Percentiles rank a stretch among this genome's conserved stretches.
These are phyloP conservation scores for Eustoma russellianum DNA, from an alignment of 257 asterid genomes.

Conservation along the genomic window DNA sequence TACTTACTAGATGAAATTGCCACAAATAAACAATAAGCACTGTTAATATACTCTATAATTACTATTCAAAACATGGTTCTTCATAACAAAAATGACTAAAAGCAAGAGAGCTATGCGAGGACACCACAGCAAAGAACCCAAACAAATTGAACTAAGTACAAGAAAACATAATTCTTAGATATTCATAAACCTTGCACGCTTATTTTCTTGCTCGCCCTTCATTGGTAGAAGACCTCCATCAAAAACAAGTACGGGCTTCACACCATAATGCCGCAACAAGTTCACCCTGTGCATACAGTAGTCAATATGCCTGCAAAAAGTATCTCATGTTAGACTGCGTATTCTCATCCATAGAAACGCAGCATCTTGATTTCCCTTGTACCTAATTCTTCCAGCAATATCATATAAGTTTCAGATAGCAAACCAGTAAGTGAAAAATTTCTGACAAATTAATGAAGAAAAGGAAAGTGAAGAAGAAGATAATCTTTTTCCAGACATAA, in stretches of 20 bases:
- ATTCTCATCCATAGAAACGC: background rate
- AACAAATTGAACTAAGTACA: conserved; percentile 8
- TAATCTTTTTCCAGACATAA: background rate
- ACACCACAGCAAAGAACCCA: conserved; percentile 2
- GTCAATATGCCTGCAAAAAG: conserved; percentile 59
- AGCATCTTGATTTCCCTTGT: background rate
- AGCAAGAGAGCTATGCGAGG: too few relatives aligned
- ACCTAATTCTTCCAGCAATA: too few relatives aligned
- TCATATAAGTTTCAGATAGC: background rate
- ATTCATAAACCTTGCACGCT: conserved; percentile 63
- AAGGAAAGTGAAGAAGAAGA: background rate
- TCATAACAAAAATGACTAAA: too few relatives aligned
- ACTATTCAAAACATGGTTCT: too few relatives aligned
- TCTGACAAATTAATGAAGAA: background rate
- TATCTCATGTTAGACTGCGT: background rate
- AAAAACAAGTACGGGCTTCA: conserved; percentile 82
- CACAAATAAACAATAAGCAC: too few relatives aligned
- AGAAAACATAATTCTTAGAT: background rate
- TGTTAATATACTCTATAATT: too few relatives aligned
- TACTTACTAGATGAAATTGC: too few relatives aligned
- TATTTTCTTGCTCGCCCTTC: conserved; percentile 87
- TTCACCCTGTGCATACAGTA: conserved; percentile 97
- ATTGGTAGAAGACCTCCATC: conserved; percentile 94
- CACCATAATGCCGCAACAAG: conserved; percentile 73
- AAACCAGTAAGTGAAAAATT: too few relatives aligned